phyloP scores from a whole-genome alignment of 139 green algal species.

The Tetraselmis striata region DNA sequence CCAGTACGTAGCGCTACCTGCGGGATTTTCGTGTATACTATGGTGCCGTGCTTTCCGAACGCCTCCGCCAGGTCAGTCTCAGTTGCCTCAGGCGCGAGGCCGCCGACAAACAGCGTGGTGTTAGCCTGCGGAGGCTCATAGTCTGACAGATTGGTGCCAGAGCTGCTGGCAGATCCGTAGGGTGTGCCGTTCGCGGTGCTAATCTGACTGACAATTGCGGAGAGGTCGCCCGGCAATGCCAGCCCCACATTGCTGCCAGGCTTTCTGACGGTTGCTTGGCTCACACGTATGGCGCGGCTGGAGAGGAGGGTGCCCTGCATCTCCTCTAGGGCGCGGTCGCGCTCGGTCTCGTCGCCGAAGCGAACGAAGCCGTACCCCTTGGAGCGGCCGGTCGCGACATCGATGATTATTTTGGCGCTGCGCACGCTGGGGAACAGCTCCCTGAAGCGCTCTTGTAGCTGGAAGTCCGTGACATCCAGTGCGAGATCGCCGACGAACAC shows the following conservation, averaged over 20 bases:
- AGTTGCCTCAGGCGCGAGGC: slow-evolving; percentile 36
- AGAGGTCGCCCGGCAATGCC: too few relatives aligned
- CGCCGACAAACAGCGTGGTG: slow-evolving; percentile 87
- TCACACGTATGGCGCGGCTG: slow-evolving; percentile 68
- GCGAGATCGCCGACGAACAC: slow-evolving; percentile 92
- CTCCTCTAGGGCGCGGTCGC: slow-evolving; percentile 71
- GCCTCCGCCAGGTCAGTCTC: slow-evolving; percentile 70
- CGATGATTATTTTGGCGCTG: slow-evolving; percentile 79
- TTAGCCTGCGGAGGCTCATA: slow-evolving; percentile 37
- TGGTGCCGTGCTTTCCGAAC: slow-evolving; percentile 78
- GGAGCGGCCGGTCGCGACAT: slow-evolving; percentile 68
- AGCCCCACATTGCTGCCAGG: too few relatives aligned
- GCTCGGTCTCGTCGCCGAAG: slow-evolving; percentile 74
- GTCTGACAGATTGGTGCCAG: neutral
- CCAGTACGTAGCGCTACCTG: too few relatives aligned
- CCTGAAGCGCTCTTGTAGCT: slow-evolving; percentile 81
- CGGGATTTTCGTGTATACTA: slow-evolving; percentile 91
- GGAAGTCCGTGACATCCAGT: slow-evolving; percentile 82
- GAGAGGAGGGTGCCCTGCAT: slow-evolving; percentile 79
- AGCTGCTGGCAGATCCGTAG: neutral
- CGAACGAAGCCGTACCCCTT: slow-evolving; percentile 97
- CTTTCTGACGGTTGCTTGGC: slow-evolving; percentile 52
- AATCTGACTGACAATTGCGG: too few relatives aligned
- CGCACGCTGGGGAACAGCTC: slow-evolving; percentile 73
- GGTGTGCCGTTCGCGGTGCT: neutral